Evolutionary conservation across 345 rosid species (phyloP).

Genomic region (Eucalyptus microcorys): DNA sequence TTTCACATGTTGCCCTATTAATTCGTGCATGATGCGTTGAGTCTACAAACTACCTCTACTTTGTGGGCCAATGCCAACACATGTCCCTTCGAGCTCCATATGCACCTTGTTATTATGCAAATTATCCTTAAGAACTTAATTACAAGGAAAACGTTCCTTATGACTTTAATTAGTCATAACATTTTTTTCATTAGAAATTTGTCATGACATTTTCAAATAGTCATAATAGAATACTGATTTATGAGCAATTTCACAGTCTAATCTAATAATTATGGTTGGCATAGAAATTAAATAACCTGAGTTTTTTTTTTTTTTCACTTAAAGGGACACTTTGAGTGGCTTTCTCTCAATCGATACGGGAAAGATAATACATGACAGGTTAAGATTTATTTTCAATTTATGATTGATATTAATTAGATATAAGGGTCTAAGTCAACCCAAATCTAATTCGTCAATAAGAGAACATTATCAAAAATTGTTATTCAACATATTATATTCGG

Average conservation of each 20-base stretch:
- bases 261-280: neutral
- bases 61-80: neutral
- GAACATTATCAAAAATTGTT: neutral
- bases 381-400: neutral
- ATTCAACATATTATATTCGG: neutral
- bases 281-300: neutral
- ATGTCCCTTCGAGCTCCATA: neutral
- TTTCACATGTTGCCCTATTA: neutral
- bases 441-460: neutral
- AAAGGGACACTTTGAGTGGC: neutral
- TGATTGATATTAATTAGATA: neutral
- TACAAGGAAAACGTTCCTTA: neutral
- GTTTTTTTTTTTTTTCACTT: neutral
- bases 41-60: neutral
- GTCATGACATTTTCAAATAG: neutral
- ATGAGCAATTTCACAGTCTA: neutral
- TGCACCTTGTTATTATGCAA: neutral
- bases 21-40: neutral
- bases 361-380: neutral
- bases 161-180: neutral
- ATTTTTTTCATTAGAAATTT: neutral
- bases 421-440: neutral
- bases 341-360: neutral
- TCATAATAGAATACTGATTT: too few relatives aligned
- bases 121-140: neutral